Base-by-base conservation (phyloP, 2,329 filamentous ascomycete genomes). In the Zymoseptoria passerinii region DNA sequence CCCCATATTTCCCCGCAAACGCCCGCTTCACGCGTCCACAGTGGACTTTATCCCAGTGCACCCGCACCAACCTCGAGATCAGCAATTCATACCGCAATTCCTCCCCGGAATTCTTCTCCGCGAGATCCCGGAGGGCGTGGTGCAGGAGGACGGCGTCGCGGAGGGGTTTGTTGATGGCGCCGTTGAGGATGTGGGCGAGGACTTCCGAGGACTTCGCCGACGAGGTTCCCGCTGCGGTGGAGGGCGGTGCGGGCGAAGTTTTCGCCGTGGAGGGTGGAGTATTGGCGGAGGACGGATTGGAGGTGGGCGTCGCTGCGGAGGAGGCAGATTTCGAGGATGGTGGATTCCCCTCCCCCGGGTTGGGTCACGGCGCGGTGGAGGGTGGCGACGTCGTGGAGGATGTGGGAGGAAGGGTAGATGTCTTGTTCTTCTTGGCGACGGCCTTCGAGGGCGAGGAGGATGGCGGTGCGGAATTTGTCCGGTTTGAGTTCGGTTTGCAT, bases 201-300 rank as follows among this genome's bases (percentile, higher is more conserved):
- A 95, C 85, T 77, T 99, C 94, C 90, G 44, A 97, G 84, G 19
- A 95, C 85, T 77, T 99, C 94, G 63, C 94, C 94, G 59, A 97
- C 92, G 19, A 99, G 79, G 71, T 97, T 97, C 20, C 86, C 87
- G 65, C 90, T 95, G 80, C 94, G 96, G 70, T 83, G 83, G 67
- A 97, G 82, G 67, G 92, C 90, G 61, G 92, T 90, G 52, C 89
- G 80, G 0, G 92, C 90, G 75, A 99, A 96, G 72, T 96, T 96
- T 61, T 83, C 81, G 28, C 82, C 76, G 72, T 89, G 90, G 51
- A 80, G 80, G 54, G 80, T 78, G 71, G 92, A 89, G 71, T 96
- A 97, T 57, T 84, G 76, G 55, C 83, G 79, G 63, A 97, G 76
- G 5, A 96, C 84, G 70, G 95, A 90, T 4, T 88, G 79, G 59